Evolutionary conservation across 192 early-diverging fungal genomes (phyloP).

Genomic region (Blastocladiella britannica): DNA sequence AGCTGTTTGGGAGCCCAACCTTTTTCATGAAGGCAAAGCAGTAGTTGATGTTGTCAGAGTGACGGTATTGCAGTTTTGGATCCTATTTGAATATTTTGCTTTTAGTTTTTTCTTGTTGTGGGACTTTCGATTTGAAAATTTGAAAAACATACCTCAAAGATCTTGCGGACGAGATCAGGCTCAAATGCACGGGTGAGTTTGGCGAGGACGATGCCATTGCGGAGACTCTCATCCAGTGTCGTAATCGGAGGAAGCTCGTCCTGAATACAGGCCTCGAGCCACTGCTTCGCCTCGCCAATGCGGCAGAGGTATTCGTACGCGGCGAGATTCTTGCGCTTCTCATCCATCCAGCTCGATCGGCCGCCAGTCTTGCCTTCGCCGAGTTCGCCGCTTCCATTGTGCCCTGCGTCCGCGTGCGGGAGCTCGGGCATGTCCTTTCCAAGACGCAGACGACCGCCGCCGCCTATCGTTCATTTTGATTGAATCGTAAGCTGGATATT

Average conservation of each 20-base stretch:
- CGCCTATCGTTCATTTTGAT: too few species aligned
- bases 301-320: constrained; percentile 99
- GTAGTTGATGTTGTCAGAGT: constrained; percentile 96
- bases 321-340: constrained; percentile 62
- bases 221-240: constrained; percentile 66
- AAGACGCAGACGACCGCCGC: not conserved
- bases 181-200: constrained; percentile 67
- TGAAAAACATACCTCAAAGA: constrained; percentile 44
- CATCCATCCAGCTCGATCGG: constrained; percentile 85
- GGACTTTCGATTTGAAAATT: too few species aligned
- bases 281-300: constrained; percentile 97
- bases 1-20: constrained; percentile 60
- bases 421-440: not conserved
- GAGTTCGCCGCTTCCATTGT: not conserved
- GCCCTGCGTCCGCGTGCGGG: not conserved
- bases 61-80: constrained; percentile 65
- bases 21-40: constrained; percentile 59
- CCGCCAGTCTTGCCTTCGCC: too few species aligned
- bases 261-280: constrained; percentile 84
- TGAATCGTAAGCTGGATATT: too few species aligned
- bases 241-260: constrained; percentile 61
- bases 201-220: constrained; percentile 83
- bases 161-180: constrained; percentile 61
- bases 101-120: too few species aligned
- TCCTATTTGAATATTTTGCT: too few species aligned